Evolutionary conservation across 2,329 filamentous ascomycete genomes (phyloP).

Genomic region (Colletotrichum nymphaeae): DNA sequence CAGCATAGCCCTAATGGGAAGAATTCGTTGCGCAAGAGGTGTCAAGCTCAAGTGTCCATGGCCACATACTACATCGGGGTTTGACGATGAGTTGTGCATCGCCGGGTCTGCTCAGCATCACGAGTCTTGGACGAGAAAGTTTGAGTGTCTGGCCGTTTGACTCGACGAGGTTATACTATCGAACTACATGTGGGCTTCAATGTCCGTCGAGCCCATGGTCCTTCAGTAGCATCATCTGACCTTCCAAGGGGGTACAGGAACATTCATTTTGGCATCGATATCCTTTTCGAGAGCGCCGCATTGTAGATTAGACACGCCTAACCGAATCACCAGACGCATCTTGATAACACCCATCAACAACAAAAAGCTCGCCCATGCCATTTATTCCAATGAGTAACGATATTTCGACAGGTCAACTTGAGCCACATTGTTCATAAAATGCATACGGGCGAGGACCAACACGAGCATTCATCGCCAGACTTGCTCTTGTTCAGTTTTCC

Average conservation of each 20-base stretch:
- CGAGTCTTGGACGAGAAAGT: not conserved
- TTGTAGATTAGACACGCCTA: not conserved
- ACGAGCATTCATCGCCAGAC: not conserved
- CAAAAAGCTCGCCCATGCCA: not conserved
- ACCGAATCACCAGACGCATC: not conserved
- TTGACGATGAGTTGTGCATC: not conserved
- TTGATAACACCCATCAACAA: not conserved
- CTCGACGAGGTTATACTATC: not conserved
- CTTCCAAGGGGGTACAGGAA: not conserved
- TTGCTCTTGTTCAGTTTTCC: not conserved
- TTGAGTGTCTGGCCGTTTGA: not conserved
- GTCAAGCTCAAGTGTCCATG: not conserved
- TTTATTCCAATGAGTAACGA: not conserved
- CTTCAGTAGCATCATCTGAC: not conserved
- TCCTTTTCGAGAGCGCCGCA: not conserved
- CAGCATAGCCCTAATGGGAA: not conserved
- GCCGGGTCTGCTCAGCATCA: not conserved
- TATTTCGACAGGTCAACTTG: too few relatives aligned
- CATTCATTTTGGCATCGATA: not conserved
- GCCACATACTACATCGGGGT: not conserved
- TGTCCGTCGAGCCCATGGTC: not conserved
- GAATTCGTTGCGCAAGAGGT: not conserved
- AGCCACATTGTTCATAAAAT: not conserved
- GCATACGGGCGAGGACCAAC: not conserved
- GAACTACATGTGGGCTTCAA: not conserved